These are phyloP conservation scores for Hylodesmum podocarpum DNA, from an alignment of 306 rosid genomes.

Conservation along the genomic window DNA sequence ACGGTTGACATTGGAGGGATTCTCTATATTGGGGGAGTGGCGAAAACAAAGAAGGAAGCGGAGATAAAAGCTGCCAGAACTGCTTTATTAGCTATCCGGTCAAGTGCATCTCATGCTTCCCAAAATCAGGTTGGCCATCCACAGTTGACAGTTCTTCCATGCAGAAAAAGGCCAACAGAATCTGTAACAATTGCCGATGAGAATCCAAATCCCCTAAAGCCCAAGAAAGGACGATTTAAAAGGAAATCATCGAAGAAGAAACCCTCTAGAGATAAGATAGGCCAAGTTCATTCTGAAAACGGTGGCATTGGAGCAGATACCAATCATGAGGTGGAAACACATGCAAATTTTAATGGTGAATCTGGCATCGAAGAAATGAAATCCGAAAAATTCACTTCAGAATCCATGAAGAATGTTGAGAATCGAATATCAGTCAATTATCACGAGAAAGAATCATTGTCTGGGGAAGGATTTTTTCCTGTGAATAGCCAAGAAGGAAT, in stretches of 20 bases:
- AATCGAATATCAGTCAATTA: conserved; percentile 14
- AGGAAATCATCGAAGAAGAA: conserved; percentile 51
- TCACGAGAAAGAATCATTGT: conserved; percentile 32
- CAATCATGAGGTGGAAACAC: conserved; percentile 20
- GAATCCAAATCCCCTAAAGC: conserved; percentile 41
- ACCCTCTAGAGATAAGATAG: conserved; percentile 25
- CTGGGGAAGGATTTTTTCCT: conserved; percentile 30
- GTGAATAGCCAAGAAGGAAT: conserved; percentile 10
- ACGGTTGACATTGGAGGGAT: conserved; percentile 86
- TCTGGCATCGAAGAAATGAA: conserved; percentile 18
- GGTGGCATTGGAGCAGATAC: conserved; percentile 4
- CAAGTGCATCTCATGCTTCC: conserved; percentile 52
- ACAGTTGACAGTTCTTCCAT: conserved; percentile 77
- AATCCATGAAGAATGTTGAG: conserved; percentile 30
- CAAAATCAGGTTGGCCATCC: conserved; percentile 39
- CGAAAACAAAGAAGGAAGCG: conserved; percentile 91
- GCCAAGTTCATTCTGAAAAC: conserved; percentile 18
- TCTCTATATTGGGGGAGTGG: conserved; percentile 76
- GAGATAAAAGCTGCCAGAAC: conserved; percentile 99
- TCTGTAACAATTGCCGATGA: conserved; percentile 32
- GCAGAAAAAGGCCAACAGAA: conserved; percentile 51
- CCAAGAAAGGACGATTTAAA: conserved; percentile 54
- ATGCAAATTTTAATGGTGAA: conserved; percentile 13
- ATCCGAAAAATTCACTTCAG: conserved; percentile 15
- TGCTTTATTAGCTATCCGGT: conserved; percentile 77